A percentile compares a stretch with the other conserved stretches of the same genome.
Conservation (phyloP, 352 stramenopile genomes). For the Phytophthora boehmeriae region DNA sequence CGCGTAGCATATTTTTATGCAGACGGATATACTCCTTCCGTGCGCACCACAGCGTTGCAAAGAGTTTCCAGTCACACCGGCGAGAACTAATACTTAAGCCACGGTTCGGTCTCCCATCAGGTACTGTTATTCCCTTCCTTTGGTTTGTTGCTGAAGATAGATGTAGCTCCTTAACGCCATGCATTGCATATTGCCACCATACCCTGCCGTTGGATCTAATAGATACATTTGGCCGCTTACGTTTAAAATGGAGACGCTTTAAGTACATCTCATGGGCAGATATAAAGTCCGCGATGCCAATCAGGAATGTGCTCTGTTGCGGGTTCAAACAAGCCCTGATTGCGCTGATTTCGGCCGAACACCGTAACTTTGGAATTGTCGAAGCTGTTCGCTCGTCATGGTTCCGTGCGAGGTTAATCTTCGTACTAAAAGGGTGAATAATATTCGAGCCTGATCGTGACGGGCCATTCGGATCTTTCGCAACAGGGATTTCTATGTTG, state of each 20-base stretch:
- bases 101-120: neutral
- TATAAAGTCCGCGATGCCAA: conserved; percentile 80
- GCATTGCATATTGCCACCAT: conserved; percentile 86
- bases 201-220: conserved; percentile 49
- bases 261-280: conserved; percentile 83
- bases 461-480: conserved; percentile 11
- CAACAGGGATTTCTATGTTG: conserved; percentile 26
- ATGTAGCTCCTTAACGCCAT: conserved; percentile 71
- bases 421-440: conserved; percentile 76
- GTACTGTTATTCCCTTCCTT: conserved; percentile 6
- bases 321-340: conserved; percentile 70
- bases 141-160: conserved; percentile 6
- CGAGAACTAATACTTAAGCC: conserved; percentile 16
- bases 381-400: conserved; percentile 70
- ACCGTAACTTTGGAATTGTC: conserved; percentile 75
- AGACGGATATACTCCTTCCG: conserved; percentile 80
- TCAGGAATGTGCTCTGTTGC: conserved; percentile 79
- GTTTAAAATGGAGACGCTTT: conserved; percentile 79
- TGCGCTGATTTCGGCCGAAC: conserved; percentile 70
- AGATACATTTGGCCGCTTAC: conserved; percentile 58
- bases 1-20: conserved; percentile 71
- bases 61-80: conserved; percentile 65
- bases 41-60: conserved; percentile 56
- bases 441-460: conserved; percentile 55
- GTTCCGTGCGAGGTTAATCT: conserved; percentile 79